Base-by-base conservation (phyloP, 192 early-diverging fungal genomes). In the Coemansia sp. region DNA sequence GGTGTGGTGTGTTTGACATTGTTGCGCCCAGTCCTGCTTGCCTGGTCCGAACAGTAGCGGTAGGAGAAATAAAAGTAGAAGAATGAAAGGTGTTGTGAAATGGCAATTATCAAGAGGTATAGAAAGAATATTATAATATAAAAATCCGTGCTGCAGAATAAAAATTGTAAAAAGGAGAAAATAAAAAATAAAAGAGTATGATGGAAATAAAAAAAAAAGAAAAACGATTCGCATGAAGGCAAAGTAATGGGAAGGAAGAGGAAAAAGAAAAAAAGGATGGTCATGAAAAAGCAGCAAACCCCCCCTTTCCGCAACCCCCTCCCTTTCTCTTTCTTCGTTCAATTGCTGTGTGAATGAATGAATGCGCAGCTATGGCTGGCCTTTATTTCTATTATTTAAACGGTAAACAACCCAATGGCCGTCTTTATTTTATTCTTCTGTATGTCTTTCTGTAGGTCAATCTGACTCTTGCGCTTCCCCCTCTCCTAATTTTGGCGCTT, bases 1-100 rank as follows among this genome's bases (percentile, higher is more conserved):
- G 80, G 18, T 63, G 68, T 42, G 80, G 71, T 39, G 71, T 77
- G 46, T 77, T 65, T 5, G 72, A 26, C 72, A 73, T 76, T 13
- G 18, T 76, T 13, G 18, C 19, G 2, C 62, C 18, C 41, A 43
- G 39, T 66, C 40, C 26, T 26, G 3, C 12, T 2, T 55, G 48
- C 36, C 48, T 62, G 43, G 41, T 39, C 15, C 26, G 62, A 18
- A 37, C 61, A 60, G 32, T 59, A 46, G 60, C 6, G 42, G 61
- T 37, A 56, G 19, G 6, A 43, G 65, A 56, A n/a, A 21, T 37
- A 65, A 41, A 73, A 56, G 64, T 40, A 36, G 26, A 49, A 56
- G 36, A 67, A 63, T 8, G 63, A 56, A 76, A 68, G 37, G 46
- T 21, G 22, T 41, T 41, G 18, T 1, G 16, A 18, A 7, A 7